These are phyloP conservation scores for Rhizophagus prolifer DNA, from an alignment of 192 early-diverging fungal species.

Conservation along the genomic window DNA sequence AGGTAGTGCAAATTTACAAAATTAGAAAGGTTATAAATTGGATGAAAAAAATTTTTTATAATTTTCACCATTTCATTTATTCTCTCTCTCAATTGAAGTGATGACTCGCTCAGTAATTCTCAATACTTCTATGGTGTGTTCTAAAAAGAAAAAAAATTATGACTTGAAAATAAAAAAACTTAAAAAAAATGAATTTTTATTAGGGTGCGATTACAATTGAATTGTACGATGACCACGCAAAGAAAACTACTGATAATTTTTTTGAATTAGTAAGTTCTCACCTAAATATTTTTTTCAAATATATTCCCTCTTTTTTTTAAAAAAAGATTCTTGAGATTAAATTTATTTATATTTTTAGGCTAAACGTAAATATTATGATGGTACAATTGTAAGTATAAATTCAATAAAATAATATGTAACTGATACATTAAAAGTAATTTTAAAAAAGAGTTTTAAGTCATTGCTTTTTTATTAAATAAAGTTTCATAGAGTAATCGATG, in stretches of 20 bases:
- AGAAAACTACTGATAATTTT: conserved; percentile 83
- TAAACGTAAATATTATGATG: conserved; percentile 81
- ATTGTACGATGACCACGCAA: conserved; percentile 86
- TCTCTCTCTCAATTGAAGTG: too few relatives aligned
- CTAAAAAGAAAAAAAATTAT: neutral
- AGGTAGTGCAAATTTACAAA: too few relatives aligned
- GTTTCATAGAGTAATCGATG: conserved; percentile 13
- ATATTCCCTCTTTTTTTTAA: too few relatives aligned
- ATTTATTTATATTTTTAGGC: conserved; percentile 46
- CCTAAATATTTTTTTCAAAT: too few relatives aligned
- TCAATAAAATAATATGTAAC: neutral
- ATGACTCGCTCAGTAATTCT: conserved; percentile 19
- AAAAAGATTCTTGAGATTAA: neutral
- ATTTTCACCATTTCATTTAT: too few relatives aligned
- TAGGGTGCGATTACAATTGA: conserved; percentile 71
- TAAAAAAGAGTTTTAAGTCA: neutral
- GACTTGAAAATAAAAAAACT: neutral
- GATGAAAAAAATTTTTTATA: too few relatives aligned
- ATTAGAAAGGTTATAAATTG: too few relatives aligned
- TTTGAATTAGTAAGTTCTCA: conserved; percentile 68
- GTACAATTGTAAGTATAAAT: conserved; percentile 55
- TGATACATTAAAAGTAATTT: neutral
- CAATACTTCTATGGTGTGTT: conserved; percentile 26
- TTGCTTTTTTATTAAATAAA: neutral
- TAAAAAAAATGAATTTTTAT: neutral